phyloP scores from a whole-genome alignment of 1,139 yeast species.

The Hyphopichia fennica region DNA sequence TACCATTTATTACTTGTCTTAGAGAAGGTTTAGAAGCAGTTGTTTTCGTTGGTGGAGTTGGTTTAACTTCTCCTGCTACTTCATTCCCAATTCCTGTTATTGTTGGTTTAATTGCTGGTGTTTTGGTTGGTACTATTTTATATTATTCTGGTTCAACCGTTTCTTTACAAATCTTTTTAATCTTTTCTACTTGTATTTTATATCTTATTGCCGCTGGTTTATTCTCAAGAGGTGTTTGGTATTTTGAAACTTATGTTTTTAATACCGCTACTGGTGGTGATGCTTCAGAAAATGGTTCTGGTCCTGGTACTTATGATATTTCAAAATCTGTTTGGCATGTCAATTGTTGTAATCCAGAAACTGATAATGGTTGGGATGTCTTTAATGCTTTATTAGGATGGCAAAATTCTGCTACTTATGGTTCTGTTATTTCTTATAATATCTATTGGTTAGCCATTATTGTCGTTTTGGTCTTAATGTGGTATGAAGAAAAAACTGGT shows the following conservation, averaged over 20 bases:
- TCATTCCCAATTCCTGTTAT: constrained; percentile 87
- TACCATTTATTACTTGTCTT: constrained; percentile 80
- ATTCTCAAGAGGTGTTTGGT: constrained; percentile 90
- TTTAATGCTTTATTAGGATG: constrained; percentile 45
- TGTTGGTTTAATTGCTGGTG: constrained; percentile 74
- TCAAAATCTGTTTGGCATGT: constrained; percentile 83
- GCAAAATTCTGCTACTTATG: constrained; percentile 68
- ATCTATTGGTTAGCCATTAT: constrained; percentile 76
- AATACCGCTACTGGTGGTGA: constrained; percentile 77
- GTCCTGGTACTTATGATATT: constrained; percentile 89
- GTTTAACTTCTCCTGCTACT: constrained; percentile 70
- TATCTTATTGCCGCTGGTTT: constrained; percentile 87
- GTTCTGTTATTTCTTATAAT: constrained; percentile 82
- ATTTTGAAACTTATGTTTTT: constrained; percentile 66
- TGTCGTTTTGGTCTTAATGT: constrained; percentile 53
- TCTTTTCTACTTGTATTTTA: constrained; percentile 76
- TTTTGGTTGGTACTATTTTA: constrained; percentile 60
- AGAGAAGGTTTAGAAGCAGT: constrained; percentile 94
- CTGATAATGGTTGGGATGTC: constrained; percentile 90
- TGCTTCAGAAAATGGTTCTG: constrained; percentile 85
- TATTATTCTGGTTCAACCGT: constrained; percentile 76
- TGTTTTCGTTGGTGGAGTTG: constrained; percentile 88
- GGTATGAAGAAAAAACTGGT: constrained; percentile 62
- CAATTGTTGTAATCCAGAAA: constrained; percentile 89
- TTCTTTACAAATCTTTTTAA: constrained; percentile 77